A percentile compares a stretch with the other conserved stretches of the same genome.
phyloP scores from a whole-genome alignment of 495 filamentous ascomycete genomes.

The Achaetomiella virescens region DNA sequence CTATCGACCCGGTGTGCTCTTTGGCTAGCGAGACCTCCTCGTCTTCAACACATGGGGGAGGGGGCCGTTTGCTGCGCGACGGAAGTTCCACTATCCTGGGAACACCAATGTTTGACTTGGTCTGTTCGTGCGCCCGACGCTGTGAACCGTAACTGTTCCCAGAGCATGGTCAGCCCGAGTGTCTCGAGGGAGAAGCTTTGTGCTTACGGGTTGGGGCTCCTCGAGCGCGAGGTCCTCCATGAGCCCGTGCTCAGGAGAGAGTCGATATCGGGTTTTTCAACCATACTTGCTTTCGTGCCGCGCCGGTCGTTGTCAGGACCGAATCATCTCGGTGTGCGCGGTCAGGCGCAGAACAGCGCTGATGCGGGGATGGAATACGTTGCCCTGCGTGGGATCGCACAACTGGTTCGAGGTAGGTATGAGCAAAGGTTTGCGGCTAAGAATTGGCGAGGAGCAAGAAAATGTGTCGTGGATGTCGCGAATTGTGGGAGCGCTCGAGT shows the following conservation, averaged over 20 bases:
- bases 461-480: too few species aligned
- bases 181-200: too few species aligned
- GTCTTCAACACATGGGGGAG: conserved; percentile 42
- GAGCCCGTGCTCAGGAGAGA: conserved; percentile 36
- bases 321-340: conserved; percentile 4
- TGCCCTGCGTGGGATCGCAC: neutral
- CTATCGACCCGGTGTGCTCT: conserved; percentile 31
- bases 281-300: conserved; percentile 27
- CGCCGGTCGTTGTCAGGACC: neutral
- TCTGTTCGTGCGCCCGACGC: conserved; percentile 4
- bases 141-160: conserved; percentile 11
- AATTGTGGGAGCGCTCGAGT: too few species aligned
- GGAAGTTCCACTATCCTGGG: conserved; percentile 3
- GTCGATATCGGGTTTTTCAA: conserved; percentile 31
- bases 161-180: neutral
- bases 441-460: neutral
- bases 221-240: conserved; percentile 38
- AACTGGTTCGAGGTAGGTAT: neutral
- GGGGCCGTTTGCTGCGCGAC: conserved; percentile 22
- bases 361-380: neutral
- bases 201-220: conserved; percentile 37
- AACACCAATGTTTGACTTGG: conserved; percentile 12
- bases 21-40: conserved; percentile 40
- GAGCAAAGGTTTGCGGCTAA: neutral
- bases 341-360: neutral